A percentile compares a stretch with the other conserved stretches of the same genome.
phyloP scores from a whole-genome alignment of 768 basidiomycete species.

The Dioszegia hungarica region DNA sequence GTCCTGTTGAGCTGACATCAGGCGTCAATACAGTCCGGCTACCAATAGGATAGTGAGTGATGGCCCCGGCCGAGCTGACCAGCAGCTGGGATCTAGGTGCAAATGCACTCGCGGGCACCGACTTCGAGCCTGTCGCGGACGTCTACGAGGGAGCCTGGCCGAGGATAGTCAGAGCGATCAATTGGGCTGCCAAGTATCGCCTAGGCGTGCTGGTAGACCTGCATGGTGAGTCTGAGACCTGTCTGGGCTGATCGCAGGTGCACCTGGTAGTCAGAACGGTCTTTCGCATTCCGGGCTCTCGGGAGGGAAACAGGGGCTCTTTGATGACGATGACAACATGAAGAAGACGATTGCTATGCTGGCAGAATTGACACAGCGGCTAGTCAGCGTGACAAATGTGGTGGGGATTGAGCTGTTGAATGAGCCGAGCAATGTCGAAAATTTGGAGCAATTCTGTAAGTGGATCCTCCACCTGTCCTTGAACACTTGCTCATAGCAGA shows the following conservation, averaged over 20 bases:
- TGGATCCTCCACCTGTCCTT: too few species aligned
- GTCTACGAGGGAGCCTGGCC: slow-evolving; percentile 43
- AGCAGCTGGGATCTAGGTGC: slow-evolving; percentile 40
- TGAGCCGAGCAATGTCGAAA: slow-evolving; percentile 41
- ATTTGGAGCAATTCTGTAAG: slow-evolving; percentile 30
- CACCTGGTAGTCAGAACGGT: slow-evolving; percentile 7
- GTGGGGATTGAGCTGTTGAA: slow-evolving; percentile 47
- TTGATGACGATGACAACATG: slow-evolving; percentile 48
- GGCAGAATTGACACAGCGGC: slow-evolving; percentile 49
- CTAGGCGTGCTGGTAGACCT: slow-evolving; percentile 44
- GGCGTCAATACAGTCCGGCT: slow-evolving; percentile 45
- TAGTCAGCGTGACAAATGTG: slow-evolving; percentile 46
- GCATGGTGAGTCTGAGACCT: slow-evolving; percentile 22
- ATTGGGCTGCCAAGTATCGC: slow-evolving; percentile 44
- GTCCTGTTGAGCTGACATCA: neutral
- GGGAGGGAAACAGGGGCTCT: slow-evolving; percentile 48
- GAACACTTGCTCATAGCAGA: neutral
- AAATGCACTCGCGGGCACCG: slow-evolving; percentile 32
- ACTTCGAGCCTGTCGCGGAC: slow-evolving; percentile 35
- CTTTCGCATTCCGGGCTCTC: slow-evolving; percentile 40
- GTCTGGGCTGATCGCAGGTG: neutral
- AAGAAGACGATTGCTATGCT: slow-evolving; percentile 52
- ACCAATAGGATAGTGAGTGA: slow-evolving; percentile 39
- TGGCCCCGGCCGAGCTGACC: neutral
- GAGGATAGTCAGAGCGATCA: slow-evolving; percentile 40